Evolutionary conservation across 352 stramenopile species (phyloP).

Genomic region (Phytophthora ohioensis): DNA sequence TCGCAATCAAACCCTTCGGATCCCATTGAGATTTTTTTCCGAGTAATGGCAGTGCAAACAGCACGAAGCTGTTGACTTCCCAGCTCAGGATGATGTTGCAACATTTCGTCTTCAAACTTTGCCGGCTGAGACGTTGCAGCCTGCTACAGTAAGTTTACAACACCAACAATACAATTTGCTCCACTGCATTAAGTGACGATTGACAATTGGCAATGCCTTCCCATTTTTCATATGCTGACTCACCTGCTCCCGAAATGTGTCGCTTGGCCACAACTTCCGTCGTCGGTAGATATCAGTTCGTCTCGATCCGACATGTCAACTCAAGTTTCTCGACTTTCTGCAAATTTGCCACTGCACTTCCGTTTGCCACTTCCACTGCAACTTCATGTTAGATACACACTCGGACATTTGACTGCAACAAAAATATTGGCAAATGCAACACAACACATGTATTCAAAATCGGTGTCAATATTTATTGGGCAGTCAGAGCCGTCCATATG

Average conservation of each 20-base stretch:
- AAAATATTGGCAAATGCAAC: slow-evolving; percentile 9
- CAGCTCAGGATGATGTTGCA: slow-evolving; percentile 46
- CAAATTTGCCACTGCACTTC: slow-evolving; percentile 13
- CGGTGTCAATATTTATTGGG: slow-evolving; percentile 1
- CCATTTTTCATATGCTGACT: slow-evolving; percentile 13
- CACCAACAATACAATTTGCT: not conserved
- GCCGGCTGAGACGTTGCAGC: slow-evolving; percentile 24
- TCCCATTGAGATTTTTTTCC: slow-evolving; percentile 32
- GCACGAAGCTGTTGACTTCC: slow-evolving; percentile 24
- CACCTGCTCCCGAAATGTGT: slow-evolving; percentile 40
- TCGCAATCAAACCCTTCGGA: slow-evolving; percentile 11
- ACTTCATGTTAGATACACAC: slow-evolving; percentile 31
- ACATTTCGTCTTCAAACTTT: slow-evolving; percentile 58
- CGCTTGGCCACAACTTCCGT: slow-evolving; percentile 27
- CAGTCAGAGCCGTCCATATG: not conserved
- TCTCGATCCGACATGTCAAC: slow-evolving; percentile 11
- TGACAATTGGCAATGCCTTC: slow-evolving; percentile 5
- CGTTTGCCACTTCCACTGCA: slow-evolving; percentile 6
- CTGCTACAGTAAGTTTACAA: slow-evolving; percentile 10
- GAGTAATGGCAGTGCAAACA: slow-evolving; percentile 53
- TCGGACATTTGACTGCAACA: slow-evolving; percentile 41
- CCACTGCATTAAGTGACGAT: not conserved
- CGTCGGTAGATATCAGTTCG: not conserved
- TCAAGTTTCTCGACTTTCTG: slow-evolving; percentile 27
- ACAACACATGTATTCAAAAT: slow-evolving; percentile 3